These are phyloP conservation scores for Claviceps sp. DNA, from an alignment of 2,329 filamentous ascomycete genomes.

Conservation along the genomic window DNA sequence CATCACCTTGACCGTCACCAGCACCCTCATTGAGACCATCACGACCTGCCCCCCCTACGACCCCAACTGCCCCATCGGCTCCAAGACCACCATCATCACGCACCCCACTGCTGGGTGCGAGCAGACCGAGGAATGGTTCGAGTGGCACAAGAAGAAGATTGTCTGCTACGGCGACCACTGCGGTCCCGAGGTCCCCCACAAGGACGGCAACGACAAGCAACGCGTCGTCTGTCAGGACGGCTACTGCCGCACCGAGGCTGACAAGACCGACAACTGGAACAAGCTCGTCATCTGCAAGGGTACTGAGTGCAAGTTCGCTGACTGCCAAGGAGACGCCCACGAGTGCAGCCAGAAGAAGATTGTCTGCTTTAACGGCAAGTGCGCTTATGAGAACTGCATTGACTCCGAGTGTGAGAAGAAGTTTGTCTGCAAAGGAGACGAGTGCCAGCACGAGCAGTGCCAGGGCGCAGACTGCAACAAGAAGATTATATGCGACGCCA, in stretches of 20 bases:
- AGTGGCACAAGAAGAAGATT: conserved; percentile 19
- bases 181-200: conserved; percentile 15
- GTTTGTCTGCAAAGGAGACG: conserved; percentile 18
- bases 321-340: conserved; percentile 8
- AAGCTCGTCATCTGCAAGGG: conserved; percentile 18
- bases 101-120: conserved; percentile 10
- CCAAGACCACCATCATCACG: conserved; percentile 12
- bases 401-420: conserved; percentile 20
- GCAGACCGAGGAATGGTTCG: conserved; percentile 2
- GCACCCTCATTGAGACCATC: conserved; percentile 15
- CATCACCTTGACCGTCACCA: conserved; percentile 15
- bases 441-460: conserved; percentile 19
- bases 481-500: conserved; percentile 15
- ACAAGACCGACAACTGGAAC: conserved; percentile 14
- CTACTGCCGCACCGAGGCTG: conserved; percentile 15
- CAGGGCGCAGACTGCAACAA: conserved; percentile 17
- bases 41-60: conserved; percentile 15
- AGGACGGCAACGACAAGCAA: conserved; percentile 13
- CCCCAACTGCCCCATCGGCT: conserved; percentile 13
- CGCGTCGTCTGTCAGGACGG: conserved; percentile 20
- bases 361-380: conserved; percentile 20
- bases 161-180: conserved; percentile 23
- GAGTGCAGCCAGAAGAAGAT: conserved; percentile 18
- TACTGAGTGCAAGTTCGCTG: conserved; percentile 15
- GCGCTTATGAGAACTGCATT: conserved; percentile 15